Evolutionary conservation across 345 rosid genomes (phyloP).

Genomic region (Populus davidiana): DNA sequence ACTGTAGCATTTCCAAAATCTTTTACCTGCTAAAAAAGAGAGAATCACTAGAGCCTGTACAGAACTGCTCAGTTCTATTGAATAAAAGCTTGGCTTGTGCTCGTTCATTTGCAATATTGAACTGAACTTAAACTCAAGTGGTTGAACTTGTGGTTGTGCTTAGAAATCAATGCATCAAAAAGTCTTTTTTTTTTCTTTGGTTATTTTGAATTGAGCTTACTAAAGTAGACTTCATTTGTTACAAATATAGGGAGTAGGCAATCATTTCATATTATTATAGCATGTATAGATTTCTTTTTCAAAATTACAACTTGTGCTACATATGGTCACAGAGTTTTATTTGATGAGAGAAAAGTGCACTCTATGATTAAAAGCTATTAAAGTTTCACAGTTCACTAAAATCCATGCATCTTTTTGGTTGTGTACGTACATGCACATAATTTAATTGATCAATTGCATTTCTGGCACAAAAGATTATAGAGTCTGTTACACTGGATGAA

Average conservation of each 20-base stretch:
- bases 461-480: not conserved
- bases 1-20: constrained; percentile 1
- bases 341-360: not conserved
- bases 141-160: not conserved
- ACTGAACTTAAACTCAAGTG: not conserved
- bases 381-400: not conserved
- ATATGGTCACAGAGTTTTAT: not conserved
- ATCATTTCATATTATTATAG: not conserved
- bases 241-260: no score
- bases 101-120: not conserved
- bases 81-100: not conserved
- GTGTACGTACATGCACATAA: not conserved
- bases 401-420: not conserved
- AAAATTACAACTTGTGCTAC: not conserved
- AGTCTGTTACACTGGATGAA: not conserved
- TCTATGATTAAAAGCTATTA: not conserved
- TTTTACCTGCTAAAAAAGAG: not conserved
- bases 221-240: no score
- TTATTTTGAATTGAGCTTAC: no score
- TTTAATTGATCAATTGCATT: not conserved
- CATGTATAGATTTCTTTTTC: not conserved
- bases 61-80: not conserved
- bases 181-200: not conserved
- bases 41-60: not conserved
- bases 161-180: not conserved